Conservation (phyloP, 805 yeast genomes). For the Saccharomycopsis sp. region DNA sequence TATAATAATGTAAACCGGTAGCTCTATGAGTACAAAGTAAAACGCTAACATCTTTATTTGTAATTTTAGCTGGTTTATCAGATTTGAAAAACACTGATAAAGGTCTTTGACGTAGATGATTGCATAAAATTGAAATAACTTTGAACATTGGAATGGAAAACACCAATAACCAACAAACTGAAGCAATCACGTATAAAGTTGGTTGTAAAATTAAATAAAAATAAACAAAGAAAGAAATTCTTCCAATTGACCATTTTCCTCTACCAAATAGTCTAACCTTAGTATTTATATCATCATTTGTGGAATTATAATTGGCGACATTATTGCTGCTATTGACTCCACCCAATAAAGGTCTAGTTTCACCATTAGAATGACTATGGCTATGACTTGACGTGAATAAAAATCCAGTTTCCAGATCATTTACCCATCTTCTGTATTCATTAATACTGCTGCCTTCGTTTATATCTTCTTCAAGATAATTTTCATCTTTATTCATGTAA, state of each 20-base stretch:
- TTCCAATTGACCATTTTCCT: slow-evolving; percentile 83
- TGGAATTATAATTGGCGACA: slow-evolving; percentile 5
- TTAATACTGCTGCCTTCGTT: slow-evolving; percentile 79
- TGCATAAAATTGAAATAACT: slow-evolving; percentile 56
- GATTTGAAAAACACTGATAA: slow-evolving; percentile 72
- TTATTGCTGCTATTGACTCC: slow-evolving; percentile 25
- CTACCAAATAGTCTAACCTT: slow-evolving; percentile 70
- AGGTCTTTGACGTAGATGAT: slow-evolving; percentile 85
- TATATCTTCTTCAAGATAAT: slow-evolving; percentile 79
- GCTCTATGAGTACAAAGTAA: slow-evolving; percentile 88
- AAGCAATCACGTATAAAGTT: slow-evolving; percentile 44
- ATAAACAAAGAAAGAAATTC: slow-evolving; percentile 65
- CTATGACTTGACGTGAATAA: slow-evolving; percentile 42
- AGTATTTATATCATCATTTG: slow-evolving; percentile 24
- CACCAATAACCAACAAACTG: slow-evolving; percentile 72
- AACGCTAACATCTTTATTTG: slow-evolving; percentile 43
- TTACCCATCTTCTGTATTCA: slow-evolving; percentile 87
- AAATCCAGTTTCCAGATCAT: slow-evolving; percentile 63
- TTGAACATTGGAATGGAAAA: slow-evolving; percentile 93
- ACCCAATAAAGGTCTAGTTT: neutral
- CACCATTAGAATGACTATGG: neutral
- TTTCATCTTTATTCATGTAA: slow-evolving; percentile 66
- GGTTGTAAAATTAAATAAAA: slow-evolving; percentile 73
- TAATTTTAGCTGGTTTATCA: slow-evolving; percentile 35
- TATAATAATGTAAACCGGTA: slow-evolving; percentile 87